A percentile compares a stretch with the other conserved stretches of the same genome.
These are phyloP conservation scores for Salinomyces thailandicus DNA, from an alignment of 2,329 filamentous ascomycete species.

Conservation along the genomic window DNA sequence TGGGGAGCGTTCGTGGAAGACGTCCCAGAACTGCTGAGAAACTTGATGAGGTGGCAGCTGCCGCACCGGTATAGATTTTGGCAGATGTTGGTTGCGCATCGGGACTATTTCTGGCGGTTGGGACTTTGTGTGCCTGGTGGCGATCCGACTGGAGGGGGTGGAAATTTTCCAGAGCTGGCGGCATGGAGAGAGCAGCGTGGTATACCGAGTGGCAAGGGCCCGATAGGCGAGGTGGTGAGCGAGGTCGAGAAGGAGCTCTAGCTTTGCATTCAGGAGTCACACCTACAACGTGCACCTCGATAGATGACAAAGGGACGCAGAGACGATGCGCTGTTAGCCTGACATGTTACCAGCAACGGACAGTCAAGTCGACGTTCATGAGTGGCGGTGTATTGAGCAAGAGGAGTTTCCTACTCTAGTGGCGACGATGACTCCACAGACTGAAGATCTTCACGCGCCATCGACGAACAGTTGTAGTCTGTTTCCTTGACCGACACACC, in stretches of 20 bases:
- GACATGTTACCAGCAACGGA: too few relatives aligned
- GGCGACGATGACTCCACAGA: too few relatives aligned
- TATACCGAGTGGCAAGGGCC: not conserved
- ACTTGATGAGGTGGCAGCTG: conserved; percentile 27
- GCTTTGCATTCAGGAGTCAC: not conserved
- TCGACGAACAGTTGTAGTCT: too few relatives aligned
- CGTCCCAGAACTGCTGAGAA: conserved; percentile 12
- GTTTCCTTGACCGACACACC: too few relatives aligned
- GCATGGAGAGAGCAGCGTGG: not conserved
- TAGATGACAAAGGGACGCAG: too few relatives aligned
- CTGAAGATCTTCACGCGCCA: too few relatives aligned
- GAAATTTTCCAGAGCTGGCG: not conserved
- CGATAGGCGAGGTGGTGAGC: not conserved
- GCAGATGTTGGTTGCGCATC: conserved; percentile 84
- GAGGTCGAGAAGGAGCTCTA: not conserved
- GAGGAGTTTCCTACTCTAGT: too few relatives aligned
- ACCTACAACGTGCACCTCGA: too few relatives aligned
- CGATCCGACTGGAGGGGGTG: conserved; percentile 13
- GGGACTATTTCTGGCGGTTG: conserved; percentile 93
- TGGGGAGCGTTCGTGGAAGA: conserved; percentile 9
- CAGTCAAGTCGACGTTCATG: too few relatives aligned
- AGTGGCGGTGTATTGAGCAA: too few relatives aligned
- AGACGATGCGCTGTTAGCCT: too few relatives aligned
- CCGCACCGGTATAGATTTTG: conserved; percentile 62
- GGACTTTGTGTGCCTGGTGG: conserved; percentile 70